Percentiles rank a stretch among this genome's conserved stretches.
These are phyloP conservation scores for Lodderomyces oxycetoniae DNA, from an alignment of 1,139 yeast genomes.

Conservation along the genomic window DNA sequence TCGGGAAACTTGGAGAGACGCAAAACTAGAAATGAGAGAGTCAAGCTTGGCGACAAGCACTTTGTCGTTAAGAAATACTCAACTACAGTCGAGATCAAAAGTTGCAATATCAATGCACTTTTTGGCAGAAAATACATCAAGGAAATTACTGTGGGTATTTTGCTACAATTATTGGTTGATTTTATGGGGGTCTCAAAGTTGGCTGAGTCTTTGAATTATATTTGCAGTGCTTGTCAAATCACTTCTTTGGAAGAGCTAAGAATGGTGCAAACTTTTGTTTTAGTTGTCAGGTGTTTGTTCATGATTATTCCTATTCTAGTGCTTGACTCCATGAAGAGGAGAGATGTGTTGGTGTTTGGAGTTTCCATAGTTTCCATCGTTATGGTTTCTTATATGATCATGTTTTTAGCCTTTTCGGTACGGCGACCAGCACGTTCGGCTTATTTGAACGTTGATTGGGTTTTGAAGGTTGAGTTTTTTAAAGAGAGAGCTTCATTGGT, in stretches of 20 bases:
- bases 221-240: constrained; percentile 29
- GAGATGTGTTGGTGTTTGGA: constrained; percentile 45
- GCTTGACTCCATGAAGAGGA: constrained; percentile 43
- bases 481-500: constrained; percentile 33
- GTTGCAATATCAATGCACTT: constrained; percentile 19
- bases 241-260: constrained; percentile 15
- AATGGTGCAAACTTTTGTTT: constrained; percentile 20
- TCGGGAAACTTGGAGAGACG: constrained; percentile 5
- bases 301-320: constrained; percentile 25
- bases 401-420: constrained; percentile 11
- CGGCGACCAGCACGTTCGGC: not conserved
- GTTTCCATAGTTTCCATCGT: constrained; percentile 8
- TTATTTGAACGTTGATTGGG: constrained; percentile 8
- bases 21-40: constrained; percentile 9
- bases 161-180: constrained; percentile 25
- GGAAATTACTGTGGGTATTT: constrained; percentile 21
- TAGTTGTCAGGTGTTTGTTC: constrained; percentile 21
- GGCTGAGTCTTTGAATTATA: constrained; percentile 22
- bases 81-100: constrained; percentile 18
- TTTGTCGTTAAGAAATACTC: constrained; percentile 27
- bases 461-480: constrained; percentile 14
- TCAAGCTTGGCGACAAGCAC: constrained; percentile 18
- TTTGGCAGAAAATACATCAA: constrained; percentile 21
- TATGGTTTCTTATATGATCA: constrained; percentile 9
- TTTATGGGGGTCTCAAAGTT: constrained; percentile 21